Evolutionary conservation across 2,329 filamentous ascomycete species (phyloP), one percentile per base, ranked within the genome.

Genomic region (Colletotrichum karsti): DNA sequence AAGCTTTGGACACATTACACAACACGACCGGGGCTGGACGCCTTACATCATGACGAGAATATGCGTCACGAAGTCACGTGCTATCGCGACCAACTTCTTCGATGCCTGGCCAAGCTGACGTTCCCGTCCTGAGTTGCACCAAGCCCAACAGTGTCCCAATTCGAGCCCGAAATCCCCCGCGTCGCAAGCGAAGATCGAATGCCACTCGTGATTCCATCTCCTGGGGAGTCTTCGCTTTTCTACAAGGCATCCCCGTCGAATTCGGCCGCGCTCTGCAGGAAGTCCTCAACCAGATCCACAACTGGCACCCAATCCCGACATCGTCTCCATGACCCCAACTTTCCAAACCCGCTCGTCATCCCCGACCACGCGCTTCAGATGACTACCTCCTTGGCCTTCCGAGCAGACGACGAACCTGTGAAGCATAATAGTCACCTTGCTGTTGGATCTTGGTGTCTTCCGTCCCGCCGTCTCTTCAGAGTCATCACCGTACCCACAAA

Each of bases 161-260:
- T 46, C 12, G 12, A 46, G 22, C 1, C 42, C 8, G 42, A 3
- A 24, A 46, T 26, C 0, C 42, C 22, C 42, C 10, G 9, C 22
- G 20, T 46, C 7, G 15, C 20, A 46, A 46, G 42, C 7, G 12
- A 46, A 46, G 42, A 46, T 24, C 42, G 12, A 46, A n/a, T 46
- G 12, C 42, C 9, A 24, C 42, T 46, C 4, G 7, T 8, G 0
- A 0, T 24, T 22, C 10, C 18, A 18, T 46, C 30, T 46, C 22
- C 42, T 26, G 5, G 12, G 0, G 42, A 26, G 42, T 26, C 22
- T 0, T 46, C 42, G 6, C 12, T 24, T 4, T 12, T 46, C 42
- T 1, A 0, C 13, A 0, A 0, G 4, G 13, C 1, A 46, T 46
- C 0, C 13, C 12, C 10, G 13, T 0, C 20, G 4, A 46, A 2